phyloP scores from a whole-genome alignment of 345 rosid genomes.

The Excoecaria cochinchinensis region DNA sequence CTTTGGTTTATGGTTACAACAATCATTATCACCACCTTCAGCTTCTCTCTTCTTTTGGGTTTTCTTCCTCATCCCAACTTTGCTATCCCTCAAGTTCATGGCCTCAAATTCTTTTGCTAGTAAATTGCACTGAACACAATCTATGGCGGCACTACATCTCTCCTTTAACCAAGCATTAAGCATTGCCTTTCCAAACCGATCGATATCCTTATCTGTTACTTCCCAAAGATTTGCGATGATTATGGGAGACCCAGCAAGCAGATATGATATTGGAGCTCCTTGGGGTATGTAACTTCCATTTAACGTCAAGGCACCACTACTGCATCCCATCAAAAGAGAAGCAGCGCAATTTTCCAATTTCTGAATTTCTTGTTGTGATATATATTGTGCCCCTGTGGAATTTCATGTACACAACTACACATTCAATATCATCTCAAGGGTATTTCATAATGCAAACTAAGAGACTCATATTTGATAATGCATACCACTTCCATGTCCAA shows the following conservation, averaged over 20 bases:
- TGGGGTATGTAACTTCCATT: slow-evolving; percentile 75
- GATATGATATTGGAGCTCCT: slow-evolving; percentile 72
- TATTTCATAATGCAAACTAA: slow-evolving; percentile 8
- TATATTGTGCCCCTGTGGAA: slow-evolving; percentile 68
- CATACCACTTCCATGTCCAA: slow-evolving; percentile 97
- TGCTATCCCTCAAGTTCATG: slow-evolving; percentile 35
- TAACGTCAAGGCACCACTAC: slow-evolving; percentile 72
- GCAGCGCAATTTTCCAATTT: slow-evolving; percentile 79
- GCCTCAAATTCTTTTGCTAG: slow-evolving; percentile 57
- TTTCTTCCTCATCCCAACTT: slow-evolving; percentile 45
- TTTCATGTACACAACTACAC: slow-evolving; percentile 4
- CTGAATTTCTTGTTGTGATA: slow-evolving; percentile 61
- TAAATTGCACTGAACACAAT: slow-evolving; percentile 43
- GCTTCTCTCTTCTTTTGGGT: slow-evolving; percentile 35
- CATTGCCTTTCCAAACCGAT: slow-evolving; percentile 79
- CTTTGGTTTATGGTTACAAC: slow-evolving; percentile 52
- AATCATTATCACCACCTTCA: slow-evolving; percentile 20
- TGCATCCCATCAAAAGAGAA: slow-evolving; percentile 87
- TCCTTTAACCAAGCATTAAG: slow-evolving; percentile 75
- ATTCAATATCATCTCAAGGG: slow-evolving; percentile 18
- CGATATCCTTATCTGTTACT: slow-evolving; percentile 90
- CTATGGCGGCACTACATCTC: slow-evolving; percentile 43
- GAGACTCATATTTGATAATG: background rate
- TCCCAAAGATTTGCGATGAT: slow-evolving; percentile 90
- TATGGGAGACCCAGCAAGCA: slow-evolving; percentile 77